Evolutionary conservation across 345 rosid genomes (phyloP).

Genomic region (Boechera retrofracta): DNA sequence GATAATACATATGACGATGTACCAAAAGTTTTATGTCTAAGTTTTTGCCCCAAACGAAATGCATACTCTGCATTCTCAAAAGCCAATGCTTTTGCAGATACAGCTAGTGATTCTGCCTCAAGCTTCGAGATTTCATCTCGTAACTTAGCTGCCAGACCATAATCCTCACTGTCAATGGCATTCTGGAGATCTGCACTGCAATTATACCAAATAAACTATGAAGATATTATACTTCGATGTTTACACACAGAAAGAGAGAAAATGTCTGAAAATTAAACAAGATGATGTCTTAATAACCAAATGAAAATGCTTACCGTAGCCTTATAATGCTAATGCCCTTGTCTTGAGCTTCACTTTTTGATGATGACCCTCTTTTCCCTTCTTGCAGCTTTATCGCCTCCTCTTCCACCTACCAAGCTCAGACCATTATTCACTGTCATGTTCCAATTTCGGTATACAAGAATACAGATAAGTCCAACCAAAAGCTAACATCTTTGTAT

Average conservation of each 20-base stretch:
- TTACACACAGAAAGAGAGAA: not conserved
- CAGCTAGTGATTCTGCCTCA: conserved; percentile 89
- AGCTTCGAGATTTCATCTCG: conserved; percentile 76
- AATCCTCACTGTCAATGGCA: conserved; percentile 79
- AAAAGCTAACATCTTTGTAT: not conserved
- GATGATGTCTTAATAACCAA: not conserved
- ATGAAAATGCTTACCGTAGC: conserved; percentile 60
- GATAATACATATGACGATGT: conserved; percentile 26
- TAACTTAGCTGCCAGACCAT: conserved; percentile 74
- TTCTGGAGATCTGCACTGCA: conserved; percentile 86
- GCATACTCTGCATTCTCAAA: conserved; percentile 77
- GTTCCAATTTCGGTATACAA: not conserved
- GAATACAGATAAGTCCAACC: not conserved
- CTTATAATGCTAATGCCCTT: conserved; percentile 75
- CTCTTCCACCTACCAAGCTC: conserved; percentile 75
- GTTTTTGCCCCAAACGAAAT: conserved; percentile 94
- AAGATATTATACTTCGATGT: conserved; percentile 7
- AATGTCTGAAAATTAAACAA: too few relatives aligned
- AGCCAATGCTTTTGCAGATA: conserved; percentile 79
- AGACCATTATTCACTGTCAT: conserved; percentile 17
- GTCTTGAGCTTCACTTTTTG: conserved; percentile 97
- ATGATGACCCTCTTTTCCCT: conserved; percentile 74
- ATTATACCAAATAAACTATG: conserved; percentile 25
- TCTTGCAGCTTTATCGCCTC: conserved; percentile 73
- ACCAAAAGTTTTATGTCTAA: conserved; percentile 82